Base-by-base conservation (phyloP, 805 yeast genomes). In the Cyberlindnera lachancei region DNA sequence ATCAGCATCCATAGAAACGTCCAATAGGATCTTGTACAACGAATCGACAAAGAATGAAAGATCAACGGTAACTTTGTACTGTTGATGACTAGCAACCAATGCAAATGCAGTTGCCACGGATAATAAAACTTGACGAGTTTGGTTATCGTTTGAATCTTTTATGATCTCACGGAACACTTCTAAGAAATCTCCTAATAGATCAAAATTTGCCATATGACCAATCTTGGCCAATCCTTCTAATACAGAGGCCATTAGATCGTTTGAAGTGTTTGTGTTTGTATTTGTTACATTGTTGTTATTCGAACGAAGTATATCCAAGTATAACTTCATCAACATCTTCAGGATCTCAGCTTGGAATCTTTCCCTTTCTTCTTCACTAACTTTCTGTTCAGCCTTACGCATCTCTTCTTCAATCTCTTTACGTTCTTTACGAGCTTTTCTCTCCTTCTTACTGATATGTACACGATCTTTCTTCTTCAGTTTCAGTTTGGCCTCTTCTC, bases 21-120 rank as follows among this genome's bases (percentile, higher is more conserved):
- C 75, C 21, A 79, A 75, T 27, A 90, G 56, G 7, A 86, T 52
- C 2, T 74, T 56, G 51, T 90, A 90, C 25, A 92, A 64, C 11
- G 81, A 75, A 37, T 80, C 76, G 23, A 88, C 74, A 51, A 92
- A 92, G 37, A 73, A 73, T 15, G 94, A 73, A 41, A 92, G 64
- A 55, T 92, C 98, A 33, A 88, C 73, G 16, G 79, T 77, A 33
- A 88, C 71, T 48, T 79, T 81, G 56, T 70, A 75, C 18, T 75
- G 73, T 1, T 74, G 68, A 50, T 87, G 88, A 39, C 81, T 86
- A 0, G 82, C 68, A 13, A 87, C 73, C 29, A 92, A 65, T 1
- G 95, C 79, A 58, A 90, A 90, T 5, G 97, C 85, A 2, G 97
- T 90, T 12, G 81, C 86, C 27, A 87, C 75, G 54, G 95, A 84